Evolutionary conservation across 1,284 basidiomycete genomes (phyloP).

Genomic region (Pseudozyma sp.): DNA sequence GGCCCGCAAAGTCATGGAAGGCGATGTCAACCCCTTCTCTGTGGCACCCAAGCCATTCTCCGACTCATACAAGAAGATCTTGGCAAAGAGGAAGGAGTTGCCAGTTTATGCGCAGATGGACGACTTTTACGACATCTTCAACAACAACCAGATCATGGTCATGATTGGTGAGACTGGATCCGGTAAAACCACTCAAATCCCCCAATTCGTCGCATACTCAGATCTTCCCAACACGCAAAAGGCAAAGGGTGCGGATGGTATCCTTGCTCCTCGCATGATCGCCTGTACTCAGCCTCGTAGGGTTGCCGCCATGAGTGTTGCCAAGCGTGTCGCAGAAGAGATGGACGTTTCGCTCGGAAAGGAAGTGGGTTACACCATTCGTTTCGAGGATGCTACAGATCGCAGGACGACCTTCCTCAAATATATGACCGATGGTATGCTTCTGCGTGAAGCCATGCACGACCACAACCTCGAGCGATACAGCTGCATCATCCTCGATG

Average conservation of each 20-base stretch:
- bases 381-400: slow-evolving; percentile 95
- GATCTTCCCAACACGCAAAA: slow-evolving; percentile 81
- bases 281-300: slow-evolving; percentile 97
- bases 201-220: slow-evolving; percentile 93
- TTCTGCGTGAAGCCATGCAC: slow-evolving; percentile 94
- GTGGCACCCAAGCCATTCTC: slow-evolving; percentile 76
- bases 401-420: slow-evolving; percentile 58
- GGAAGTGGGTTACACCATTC: slow-evolving; percentile 97
- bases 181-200: slow-evolving; percentile 99
- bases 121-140: slow-evolving; percentile 89
- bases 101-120: slow-evolving; percentile 95
- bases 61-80: slow-evolving; percentile 84
- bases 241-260: slow-evolving; percentile 56
- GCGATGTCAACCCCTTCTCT: slow-evolving; percentile 85
- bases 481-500: slow-evolving; percentile 97
- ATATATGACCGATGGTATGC: slow-evolving; percentile 99
- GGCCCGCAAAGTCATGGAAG: slow-evolving; percentile 80
- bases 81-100: slow-evolving; percentile 84
- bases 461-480: slow-evolving; percentile 89
- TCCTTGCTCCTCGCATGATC: slow-evolving; percentile 83
- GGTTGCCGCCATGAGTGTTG: slow-evolving; percentile 97
- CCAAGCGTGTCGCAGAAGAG: slow-evolving; percentile 97
- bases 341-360: slow-evolving; percentile 95
- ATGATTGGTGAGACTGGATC: slow-evolving; percentile 99
- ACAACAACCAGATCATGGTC: slow-evolving; percentile 86